Evolutionary conservation across 2,329 filamentous ascomycete genomes (phyloP).

Genomic region (Simplicillium aogashimaense): DNA sequence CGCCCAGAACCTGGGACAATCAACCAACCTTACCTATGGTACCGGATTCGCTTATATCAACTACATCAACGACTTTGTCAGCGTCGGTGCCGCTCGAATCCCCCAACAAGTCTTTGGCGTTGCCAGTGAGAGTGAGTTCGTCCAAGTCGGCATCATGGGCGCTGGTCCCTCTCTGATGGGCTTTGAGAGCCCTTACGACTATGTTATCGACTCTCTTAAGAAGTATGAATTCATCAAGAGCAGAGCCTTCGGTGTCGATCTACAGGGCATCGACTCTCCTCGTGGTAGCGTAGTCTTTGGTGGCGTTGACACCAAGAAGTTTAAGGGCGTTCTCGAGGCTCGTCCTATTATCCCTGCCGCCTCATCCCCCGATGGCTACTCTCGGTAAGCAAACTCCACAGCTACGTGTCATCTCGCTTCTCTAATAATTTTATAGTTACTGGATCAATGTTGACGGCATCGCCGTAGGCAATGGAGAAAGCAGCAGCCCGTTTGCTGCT

Average conservation of each 20-base stretch:
- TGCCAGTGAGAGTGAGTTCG: conserved; percentile 37
- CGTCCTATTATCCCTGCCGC: conserved; percentile 51
- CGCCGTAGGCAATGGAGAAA: conserved; percentile 26
- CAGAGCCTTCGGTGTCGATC: conserved; percentile 55
- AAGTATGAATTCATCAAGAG: conserved; percentile 44
- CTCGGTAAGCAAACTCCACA: too few relatives aligned
- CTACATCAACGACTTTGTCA: conserved; percentile 37
- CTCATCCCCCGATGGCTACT: conserved; percentile 39
- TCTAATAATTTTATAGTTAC: conserved; percentile 31
- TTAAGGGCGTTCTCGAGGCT: conserved; percentile 44
- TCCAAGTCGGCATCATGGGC: conserved; percentile 56
- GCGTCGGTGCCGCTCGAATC: conserved; percentile 28
- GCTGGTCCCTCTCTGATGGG: conserved; percentile 53
- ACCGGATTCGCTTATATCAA: conserved; percentile 39
- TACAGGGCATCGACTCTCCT: conserved; percentile 50
- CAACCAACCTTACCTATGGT: conserved; percentile 36
- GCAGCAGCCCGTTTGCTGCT: conserved; percentile 18
- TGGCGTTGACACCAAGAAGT: conserved; percentile 57
- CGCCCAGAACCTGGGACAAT: conserved; percentile 18
- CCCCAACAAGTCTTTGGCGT: conserved; percentile 52
- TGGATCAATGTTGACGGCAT: conserved; percentile 40
- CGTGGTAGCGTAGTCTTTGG: conserved; percentile 60
- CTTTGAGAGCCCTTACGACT: conserved; percentile 35
- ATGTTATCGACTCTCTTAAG: conserved; percentile 40
- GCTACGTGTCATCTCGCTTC: too few relatives aligned